Conservation (phyloP, 768 basidiomycete genomes). For the Boletus rufocinnamomeus region DNA sequence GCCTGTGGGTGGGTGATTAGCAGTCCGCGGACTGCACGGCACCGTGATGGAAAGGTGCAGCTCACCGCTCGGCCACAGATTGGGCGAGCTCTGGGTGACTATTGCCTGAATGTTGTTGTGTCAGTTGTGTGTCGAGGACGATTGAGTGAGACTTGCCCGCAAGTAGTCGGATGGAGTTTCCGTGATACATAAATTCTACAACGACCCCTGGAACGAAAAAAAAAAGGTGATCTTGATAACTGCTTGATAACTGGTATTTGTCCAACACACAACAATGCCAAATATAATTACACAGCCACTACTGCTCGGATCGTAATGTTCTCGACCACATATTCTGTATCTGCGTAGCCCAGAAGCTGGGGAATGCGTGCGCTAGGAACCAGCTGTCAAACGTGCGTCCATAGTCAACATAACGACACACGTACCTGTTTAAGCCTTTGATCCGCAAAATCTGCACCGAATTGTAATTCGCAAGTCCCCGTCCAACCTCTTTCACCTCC, state of each 20-base stretch:
- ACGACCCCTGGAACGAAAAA: conserved; percentile 6
- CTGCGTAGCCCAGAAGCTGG: conserved; percentile 86
- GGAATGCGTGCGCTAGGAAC: conserved; percentile 71
- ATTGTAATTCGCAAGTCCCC: conserved; percentile 95
- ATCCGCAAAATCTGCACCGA: conserved; percentile 87
- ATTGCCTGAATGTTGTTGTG: conserved; percentile 63
- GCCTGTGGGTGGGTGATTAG: conserved; percentile 63
- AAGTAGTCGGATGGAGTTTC: conserved; percentile 76
- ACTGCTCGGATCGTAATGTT: conserved; percentile 77
- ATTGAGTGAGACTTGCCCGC: conserved; percentile 51
- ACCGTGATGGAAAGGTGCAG: conserved; percentile 46
- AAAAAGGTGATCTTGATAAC: conserved; percentile 6
- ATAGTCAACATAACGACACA: not conserved
- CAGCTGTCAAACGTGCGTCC: conserved; percentile 4
- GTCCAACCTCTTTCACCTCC: conserved; percentile 87
- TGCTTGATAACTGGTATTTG: conserved; percentile 13
- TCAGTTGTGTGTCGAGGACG: conserved; percentile 11
- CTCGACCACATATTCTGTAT: conserved; percentile 97
- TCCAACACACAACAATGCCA: conserved; percentile 21
- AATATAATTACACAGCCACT: conserved; percentile 51
- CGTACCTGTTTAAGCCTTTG: conserved; percentile 89
- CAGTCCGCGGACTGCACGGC: conserved; percentile 46
- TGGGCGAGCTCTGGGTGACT: conserved; percentile 98
- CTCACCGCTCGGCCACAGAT: conserved; percentile 96
- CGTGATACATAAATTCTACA: conserved; percentile 68